Evolutionary conservation across 176 grass and related monocot species (phyloP).

Genomic region (Cenchrus americanus): DNA sequence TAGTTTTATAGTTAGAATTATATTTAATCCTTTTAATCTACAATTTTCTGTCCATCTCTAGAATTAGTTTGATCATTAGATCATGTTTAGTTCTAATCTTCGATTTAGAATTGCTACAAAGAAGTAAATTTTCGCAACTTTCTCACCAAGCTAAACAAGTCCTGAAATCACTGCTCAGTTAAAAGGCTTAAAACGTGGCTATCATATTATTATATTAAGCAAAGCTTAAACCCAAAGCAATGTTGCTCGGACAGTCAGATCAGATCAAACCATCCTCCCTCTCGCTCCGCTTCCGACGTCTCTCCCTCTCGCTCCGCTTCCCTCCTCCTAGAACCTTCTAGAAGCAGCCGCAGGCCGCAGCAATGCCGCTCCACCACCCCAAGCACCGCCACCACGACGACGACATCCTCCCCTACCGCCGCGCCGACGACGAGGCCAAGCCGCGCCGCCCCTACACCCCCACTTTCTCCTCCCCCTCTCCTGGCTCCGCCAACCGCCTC

Average conservation of each 20-base stretch:
- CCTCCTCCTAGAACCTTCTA: conserved; percentile 40
- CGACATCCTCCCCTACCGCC: conserved; percentile 39
- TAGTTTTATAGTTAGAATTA: too few species aligned
- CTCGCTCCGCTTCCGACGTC: neutral
- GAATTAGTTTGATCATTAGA: too few species aligned
- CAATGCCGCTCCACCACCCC: conserved; percentile 68
- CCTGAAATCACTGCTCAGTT: too few species aligned
- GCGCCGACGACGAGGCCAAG: conserved; percentile 68
- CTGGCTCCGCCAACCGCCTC: conserved; percentile 32
- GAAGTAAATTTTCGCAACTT: too few species aligned
- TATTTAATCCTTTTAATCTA: too few species aligned
- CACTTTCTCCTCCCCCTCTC: conserved; percentile 15
- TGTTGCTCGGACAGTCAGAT: conserved; percentile 28
- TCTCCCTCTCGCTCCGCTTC: neutral
- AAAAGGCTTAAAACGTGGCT: neutral
- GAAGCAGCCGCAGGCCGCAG: conserved; percentile 19
- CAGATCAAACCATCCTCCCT: conserved; percentile 36
- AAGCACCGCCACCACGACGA: conserved; percentile 55
- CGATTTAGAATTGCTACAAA: too few species aligned
- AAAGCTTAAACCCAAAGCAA: conserved; percentile 38
- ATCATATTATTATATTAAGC: neutral
- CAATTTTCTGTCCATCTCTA: too few species aligned
- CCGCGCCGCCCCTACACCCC: conserved; percentile 53
- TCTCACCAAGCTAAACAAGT: too few species aligned
- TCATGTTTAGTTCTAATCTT: too few species aligned